These are phyloP conservation scores for Moringa oleifera DNA, from an alignment of 345 rosid species.

Conservation along the genomic window DNA sequence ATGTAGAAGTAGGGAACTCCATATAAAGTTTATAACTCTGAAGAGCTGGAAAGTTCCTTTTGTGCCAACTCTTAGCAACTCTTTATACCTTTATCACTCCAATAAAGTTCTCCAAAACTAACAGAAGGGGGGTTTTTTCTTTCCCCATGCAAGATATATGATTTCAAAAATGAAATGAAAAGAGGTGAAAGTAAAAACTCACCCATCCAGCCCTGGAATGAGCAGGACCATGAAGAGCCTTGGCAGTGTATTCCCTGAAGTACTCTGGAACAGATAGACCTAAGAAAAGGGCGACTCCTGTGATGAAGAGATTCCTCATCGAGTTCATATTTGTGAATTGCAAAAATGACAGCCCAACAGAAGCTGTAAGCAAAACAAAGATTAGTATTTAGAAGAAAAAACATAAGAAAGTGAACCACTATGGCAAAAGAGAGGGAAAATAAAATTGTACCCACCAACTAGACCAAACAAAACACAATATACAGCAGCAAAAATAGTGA, in stretches of 20 bases:
- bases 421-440: not conserved
- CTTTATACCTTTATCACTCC: too few relatives aligned
- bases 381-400: not conserved
- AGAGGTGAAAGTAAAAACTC: slow-evolving; percentile 12
- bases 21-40: too few relatives aligned
- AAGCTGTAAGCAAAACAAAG: slow-evolving; percentile 45
- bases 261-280: slow-evolving; percentile 88
- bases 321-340: slow-evolving; percentile 99
- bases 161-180: too few relatives aligned
- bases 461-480: slow-evolving; percentile 91
- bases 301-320: slow-evolving; percentile 87
- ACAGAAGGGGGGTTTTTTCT: not conserved
- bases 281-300: slow-evolving; percentile 76
- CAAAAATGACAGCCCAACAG: slow-evolving; percentile 88
- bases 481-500: slow-evolving; percentile 86
- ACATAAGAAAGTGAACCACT: not conserved
- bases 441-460: slow-evolving; percentile 47
- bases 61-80: too few relatives aligned
- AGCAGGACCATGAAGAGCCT: slow-evolving; percentile 89
- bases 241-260: slow-evolving; percentile 71
- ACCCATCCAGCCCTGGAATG: slow-evolving; percentile 91
- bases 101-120: too few relatives aligned
- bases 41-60: too few relatives aligned
- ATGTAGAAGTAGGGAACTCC: too few relatives aligned
- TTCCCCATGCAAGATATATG: too few relatives aligned